Conservation (phyloP, 2,329 filamentous ascomycete genomes). For the Sphaerostilbella broomeana region DNA sequence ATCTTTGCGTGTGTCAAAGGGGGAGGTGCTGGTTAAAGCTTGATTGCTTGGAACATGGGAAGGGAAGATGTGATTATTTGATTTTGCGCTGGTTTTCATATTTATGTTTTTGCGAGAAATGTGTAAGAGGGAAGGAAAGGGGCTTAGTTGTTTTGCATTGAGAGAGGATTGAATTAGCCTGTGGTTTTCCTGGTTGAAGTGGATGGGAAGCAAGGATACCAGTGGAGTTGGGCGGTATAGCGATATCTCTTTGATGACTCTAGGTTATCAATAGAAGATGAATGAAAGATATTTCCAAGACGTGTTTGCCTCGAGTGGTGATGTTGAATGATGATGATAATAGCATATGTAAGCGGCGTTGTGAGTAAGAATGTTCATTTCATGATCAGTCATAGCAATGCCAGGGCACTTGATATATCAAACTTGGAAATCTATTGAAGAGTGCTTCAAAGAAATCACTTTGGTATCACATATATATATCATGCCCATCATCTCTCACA, state of each 20-base stretch:
- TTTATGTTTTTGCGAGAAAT: neutral
- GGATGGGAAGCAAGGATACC: conserved; percentile 19
- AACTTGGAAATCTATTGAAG: too few relatives aligned
- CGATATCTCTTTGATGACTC: conserved; percentile 21
- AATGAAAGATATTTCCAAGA: conserved; percentile 14
- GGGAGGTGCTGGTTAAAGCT: conserved; percentile 2
- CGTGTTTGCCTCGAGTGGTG: conserved; percentile 14
- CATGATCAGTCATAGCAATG: too few relatives aligned
- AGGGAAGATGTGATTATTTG: conserved; percentile 6
- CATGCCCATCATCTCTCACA: too few relatives aligned
- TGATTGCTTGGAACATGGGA: too few relatives aligned
- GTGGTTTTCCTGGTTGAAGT: neutral
- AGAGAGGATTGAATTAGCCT: too few relatives aligned
- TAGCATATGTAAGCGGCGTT: too few relatives aligned
- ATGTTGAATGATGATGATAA: neutral
- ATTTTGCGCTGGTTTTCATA: neutral
- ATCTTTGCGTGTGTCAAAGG: neutral
- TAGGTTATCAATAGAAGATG: conserved; percentile 9
- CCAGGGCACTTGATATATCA: too few relatives aligned
- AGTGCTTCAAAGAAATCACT: too few relatives aligned
- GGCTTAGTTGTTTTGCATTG: too few relatives aligned
- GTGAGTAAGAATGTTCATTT: too few relatives aligned
- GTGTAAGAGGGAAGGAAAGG: conserved; percentile 1
- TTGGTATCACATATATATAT: too few relatives aligned
- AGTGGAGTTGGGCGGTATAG: conserved; percentile 29